Evolutionary conservation across 306 rosid species (phyloP), one percentile per base, ranked within the genome.

Genomic region (Vachellia collinsii): DNA sequence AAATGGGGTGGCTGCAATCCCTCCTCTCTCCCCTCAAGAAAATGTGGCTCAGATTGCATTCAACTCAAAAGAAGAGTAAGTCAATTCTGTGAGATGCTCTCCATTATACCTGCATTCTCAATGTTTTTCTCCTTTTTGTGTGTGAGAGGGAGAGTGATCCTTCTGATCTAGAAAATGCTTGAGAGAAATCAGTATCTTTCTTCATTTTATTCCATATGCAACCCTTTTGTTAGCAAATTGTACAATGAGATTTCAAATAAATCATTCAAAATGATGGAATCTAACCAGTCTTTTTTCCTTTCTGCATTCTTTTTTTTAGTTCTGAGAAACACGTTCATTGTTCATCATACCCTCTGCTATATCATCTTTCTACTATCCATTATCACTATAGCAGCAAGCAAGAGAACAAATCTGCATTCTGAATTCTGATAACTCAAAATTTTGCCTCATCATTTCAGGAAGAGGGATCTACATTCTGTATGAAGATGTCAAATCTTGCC

Each of bases 401-500:
- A 44, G 17, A 63, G 43, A 22, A 6, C 16, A 29, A 36, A 29
- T 56, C 29, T 19, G 50, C 34, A 14, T 68, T 70, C 37, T 10
- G 22, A 22, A 50, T 46, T 70, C 20, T 38, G 66, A 74, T 19
- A 17, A 74, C 29, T 56, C 29, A n/a, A 56, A 56, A 7, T 50
- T 66, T 47, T 77, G 25, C 25, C 44, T 72, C 46, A 64, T 54
- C 72, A 76, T 56, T 69, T 63, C 92, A 93, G 95, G 94, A 84
- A 92, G 94, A 89, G 97, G 97, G 84, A 89, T 94, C 66, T 94
- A 92, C 86, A 94, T 94, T 87, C 88, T 94, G 25, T 90, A 94
- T 63, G 97, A 94, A 85, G 98, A 94, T 89, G 98, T 94, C 25
- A 91, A 91, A 69, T 94, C 98, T 58, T 94, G 98, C 90, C 97